Percentiles rank a stretch among this genome's conserved stretches.
phyloP scores from a whole-genome alignment of 495 filamentous ascomycete genomes.

The Lichina pygmaea region DNA sequence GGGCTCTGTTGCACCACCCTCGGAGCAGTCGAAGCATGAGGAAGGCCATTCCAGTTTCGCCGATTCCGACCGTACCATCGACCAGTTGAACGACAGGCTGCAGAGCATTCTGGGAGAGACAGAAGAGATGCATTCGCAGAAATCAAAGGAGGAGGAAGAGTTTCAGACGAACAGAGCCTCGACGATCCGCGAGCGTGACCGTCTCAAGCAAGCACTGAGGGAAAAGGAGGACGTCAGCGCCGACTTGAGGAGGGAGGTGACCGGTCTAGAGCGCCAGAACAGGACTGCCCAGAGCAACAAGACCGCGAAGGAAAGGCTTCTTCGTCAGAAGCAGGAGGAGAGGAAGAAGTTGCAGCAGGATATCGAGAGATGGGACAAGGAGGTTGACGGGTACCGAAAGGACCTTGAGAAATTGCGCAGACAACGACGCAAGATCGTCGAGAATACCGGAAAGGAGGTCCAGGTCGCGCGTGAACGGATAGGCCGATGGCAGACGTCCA shows the following conservation, averaged over 20 bases:
- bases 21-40: conserved; percentile 21
- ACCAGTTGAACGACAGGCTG: conserved; percentile 38
- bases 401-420: conserved; percentile 20
- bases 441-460: conserved; percentile 18
- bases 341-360: conserved; percentile 33
- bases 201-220: conserved; percentile 43
- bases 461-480: conserved; percentile 23
- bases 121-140: conserved; percentile 24
- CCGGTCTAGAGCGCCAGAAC: conserved; percentile 55
- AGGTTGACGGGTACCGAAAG: conserved; percentile 20
- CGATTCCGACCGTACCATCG: conserved; percentile 17
- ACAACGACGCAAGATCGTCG: conserved; percentile 19
- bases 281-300: conserved; percentile 58
- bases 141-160: conserved; percentile 39
- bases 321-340: conserved; percentile 35
- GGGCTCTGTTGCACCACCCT: not conserved
- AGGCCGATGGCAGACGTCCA: conserved; percentile 20
- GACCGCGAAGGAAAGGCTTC: conserved; percentile 40
- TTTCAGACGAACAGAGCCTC: conserved; percentile 9
- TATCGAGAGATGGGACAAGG: conserved; percentile 27
- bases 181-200: conserved; percentile 31
- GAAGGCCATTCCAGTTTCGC: conserved; percentile 18
- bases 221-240: conserved; percentile 72
- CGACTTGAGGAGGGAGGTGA: conserved; percentile 54
- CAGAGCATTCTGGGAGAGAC: conserved; percentile 45